Conservation (phyloP, 768 basidiomycete species). For the Mycena haematopus region DNA sequence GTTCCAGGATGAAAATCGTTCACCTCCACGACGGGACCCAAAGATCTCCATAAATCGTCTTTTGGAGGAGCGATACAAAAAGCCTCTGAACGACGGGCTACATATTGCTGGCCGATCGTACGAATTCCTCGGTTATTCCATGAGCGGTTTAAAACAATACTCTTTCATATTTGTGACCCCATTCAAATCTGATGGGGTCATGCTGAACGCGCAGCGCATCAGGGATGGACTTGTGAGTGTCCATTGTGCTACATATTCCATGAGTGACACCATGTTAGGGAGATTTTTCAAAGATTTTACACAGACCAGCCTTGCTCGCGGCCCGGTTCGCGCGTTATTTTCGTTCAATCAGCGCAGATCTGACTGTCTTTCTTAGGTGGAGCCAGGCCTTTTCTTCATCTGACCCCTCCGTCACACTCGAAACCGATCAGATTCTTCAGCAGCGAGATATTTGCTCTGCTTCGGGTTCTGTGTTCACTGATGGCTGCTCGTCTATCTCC, state of each 20-base stretch:
- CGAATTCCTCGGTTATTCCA: conserved; percentile 58
- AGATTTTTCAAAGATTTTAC: conserved; percentile 43
- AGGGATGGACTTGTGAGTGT: conserved; percentile 42
- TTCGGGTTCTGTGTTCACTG: conserved; percentile 49
- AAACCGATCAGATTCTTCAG: conserved; percentile 42
- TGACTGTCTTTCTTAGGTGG: conserved; percentile 36
- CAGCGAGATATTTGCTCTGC: conserved; percentile 41
- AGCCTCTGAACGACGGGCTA: conserved; percentile 41
- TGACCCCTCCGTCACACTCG: conserved; percentile 50
- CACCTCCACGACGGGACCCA: conserved; percentile 42
- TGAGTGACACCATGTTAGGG: conserved; percentile 35
- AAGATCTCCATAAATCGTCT: conserved; percentile 39
- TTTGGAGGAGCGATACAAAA: conserved; percentile 42
- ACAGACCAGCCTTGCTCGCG: conserved; percentile 54
- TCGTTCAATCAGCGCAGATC: background rate
- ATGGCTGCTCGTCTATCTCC: conserved; percentile 58
- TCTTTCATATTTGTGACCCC: conserved; percentile 56
- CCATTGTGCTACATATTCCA: too few relatives aligned
- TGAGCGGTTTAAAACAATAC: conserved; percentile 57
- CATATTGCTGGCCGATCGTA: conserved; percentile 51
- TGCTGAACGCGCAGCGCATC: conserved; percentile 36
- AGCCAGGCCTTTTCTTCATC: conserved; percentile 61
- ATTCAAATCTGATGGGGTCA: conserved; percentile 38
- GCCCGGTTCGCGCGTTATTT: conserved; percentile 42
- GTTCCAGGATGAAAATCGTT: conserved; percentile 54